Evolutionary conservation across 2,329 filamentous ascomycete genomes (phyloP), one percentile per base, ranked within the genome.

Genomic region (Daldinia sp.): DNA sequence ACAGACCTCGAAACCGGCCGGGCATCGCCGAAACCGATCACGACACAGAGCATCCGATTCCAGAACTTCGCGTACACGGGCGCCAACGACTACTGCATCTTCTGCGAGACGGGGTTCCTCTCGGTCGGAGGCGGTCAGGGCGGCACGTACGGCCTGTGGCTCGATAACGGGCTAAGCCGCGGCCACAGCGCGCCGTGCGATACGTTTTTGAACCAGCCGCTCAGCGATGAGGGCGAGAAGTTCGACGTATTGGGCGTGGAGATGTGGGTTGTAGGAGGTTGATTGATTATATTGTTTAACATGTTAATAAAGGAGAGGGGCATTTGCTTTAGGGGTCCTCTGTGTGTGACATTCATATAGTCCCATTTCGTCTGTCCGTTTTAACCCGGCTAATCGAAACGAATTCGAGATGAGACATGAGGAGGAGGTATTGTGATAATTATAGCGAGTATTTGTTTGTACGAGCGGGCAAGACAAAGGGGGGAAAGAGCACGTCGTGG

Each of bases 11-110:
- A 68, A 63, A 72, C 72, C 57, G 68, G 77, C 69, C 6, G 51
- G 53, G 6, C 35, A 6, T 35, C 33, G 33, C 7, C 33, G 33
- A 35, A 7, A 35, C 33, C 13, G 35, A 39, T 85, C 28, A 89
- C 68, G 28, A 18, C 89, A 4, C 92, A 95, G 69, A 87, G 89
- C 28, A 93, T 98, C 73, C 90, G 96, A 20, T 99, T 99, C 86
- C 98, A 97, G 81, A 95, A 95, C 0, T 99, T 98, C 75, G 94
- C 95, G 0, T 98, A 98, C 77, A 97, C 92, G 63, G 96, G 96
- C 4, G 88, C 97, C 44, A 98, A 99, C 79, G 96, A 98, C 80
- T 99, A 97, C 79, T 93, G 95, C 83, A 96, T 98, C 73, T 92
- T 97, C 76, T 98, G 95, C 81, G 94, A 98, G 81, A 85, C 89